A percentile compares a stretch with the other conserved stretches of the same genome.
These are phyloP conservation scores for Rubia peregrina DNA, from an alignment of 305 asterid genomes.

Conservation along the genomic window DNA sequence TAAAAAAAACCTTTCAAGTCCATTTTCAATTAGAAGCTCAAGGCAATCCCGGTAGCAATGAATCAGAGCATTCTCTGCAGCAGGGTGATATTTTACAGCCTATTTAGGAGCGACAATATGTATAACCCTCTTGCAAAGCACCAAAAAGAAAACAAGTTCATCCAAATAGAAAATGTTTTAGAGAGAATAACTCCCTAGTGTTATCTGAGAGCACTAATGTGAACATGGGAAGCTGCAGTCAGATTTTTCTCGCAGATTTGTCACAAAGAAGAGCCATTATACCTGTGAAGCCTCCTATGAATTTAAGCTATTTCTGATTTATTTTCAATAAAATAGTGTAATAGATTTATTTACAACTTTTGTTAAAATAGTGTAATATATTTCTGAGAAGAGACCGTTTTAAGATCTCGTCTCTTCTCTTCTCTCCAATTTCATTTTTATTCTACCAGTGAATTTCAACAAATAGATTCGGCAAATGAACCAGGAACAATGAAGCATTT, in stretches of 20 bases:
- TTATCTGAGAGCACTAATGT: background rate
- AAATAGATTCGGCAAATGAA: too few species aligned
- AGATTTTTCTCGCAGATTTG: background rate
- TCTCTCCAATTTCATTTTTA: too few species aligned
- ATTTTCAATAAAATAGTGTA: background rate
- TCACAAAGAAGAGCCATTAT: background rate
- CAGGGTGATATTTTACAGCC: conserved; percentile 89
- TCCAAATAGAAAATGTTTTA: background rate
- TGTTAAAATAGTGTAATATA: too few species aligned
- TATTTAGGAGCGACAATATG: conserved; percentile 95
- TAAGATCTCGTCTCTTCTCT: too few species aligned
- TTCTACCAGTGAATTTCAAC: too few species aligned
- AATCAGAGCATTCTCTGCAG: conserved; percentile 95
- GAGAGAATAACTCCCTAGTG: background rate
- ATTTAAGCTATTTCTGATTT: background rate
- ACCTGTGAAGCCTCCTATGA: background rate
- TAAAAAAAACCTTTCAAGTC: conserved; percentile 53
- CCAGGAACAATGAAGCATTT: too few species aligned
- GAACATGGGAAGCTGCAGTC: background rate
- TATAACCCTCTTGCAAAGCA: conserved; percentile 63
- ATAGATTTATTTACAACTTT: too few species aligned
- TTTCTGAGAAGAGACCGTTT: too few species aligned
- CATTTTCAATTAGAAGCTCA: conserved; percentile 79
- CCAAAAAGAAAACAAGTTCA: conserved; percentile 15
- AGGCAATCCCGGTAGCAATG: conserved; percentile 93